phyloP scores from a whole-genome alignment of 768 basidiomycete species.

The Suillus brevipes region DNA sequence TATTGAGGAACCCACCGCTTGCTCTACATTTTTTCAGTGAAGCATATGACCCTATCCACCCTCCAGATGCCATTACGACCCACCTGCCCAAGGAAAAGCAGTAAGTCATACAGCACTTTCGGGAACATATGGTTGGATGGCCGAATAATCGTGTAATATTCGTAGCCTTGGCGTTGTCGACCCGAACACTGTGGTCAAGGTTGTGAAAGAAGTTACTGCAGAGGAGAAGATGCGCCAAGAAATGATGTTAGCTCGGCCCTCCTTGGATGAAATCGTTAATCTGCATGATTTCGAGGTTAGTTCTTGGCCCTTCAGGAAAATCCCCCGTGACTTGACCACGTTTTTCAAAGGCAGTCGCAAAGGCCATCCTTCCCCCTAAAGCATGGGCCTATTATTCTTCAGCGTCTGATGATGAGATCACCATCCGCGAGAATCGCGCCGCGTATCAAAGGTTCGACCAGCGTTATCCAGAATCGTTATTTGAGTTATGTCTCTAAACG shows the following conservation, averaged over 20 bases:
- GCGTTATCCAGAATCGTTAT: not conserved
- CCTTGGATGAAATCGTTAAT: constrained; percentile 78
- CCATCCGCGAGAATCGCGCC: constrained; percentile 82
- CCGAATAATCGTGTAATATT: not conserved
- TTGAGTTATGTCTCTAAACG: not conserved
- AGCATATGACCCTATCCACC: constrained; percentile 90
- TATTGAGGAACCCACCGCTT: constrained; percentile 3
- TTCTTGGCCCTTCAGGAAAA: not conserved
- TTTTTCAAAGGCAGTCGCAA: constrained; percentile 70
- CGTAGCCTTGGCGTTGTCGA: constrained; percentile 71
- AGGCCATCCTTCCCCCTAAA: constrained; percentile 75
- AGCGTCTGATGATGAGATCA: constrained; percentile 96
- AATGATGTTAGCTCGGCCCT: constrained; percentile 63
- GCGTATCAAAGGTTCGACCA: constrained; percentile 78
- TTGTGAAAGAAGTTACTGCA: constrained; percentile 62
- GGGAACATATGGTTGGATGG: not conserved
- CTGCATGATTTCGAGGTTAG: constrained; percentile 92
- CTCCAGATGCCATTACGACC: constrained; percentile 74
- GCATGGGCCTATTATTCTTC: constrained; percentile 98
- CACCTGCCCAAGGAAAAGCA: constrained; percentile 86
- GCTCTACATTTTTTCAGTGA: constrained; percentile 39
- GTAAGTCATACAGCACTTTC: constrained; percentile 37
- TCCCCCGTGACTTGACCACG: constrained; percentile 14
- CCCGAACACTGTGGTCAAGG: constrained; percentile 61
- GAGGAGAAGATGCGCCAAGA: constrained; percentile 70